phyloP scores from a whole-genome alignment of 2,329 filamentous ascomycete species.

The Pseudogymnoascus sp. region DNA sequence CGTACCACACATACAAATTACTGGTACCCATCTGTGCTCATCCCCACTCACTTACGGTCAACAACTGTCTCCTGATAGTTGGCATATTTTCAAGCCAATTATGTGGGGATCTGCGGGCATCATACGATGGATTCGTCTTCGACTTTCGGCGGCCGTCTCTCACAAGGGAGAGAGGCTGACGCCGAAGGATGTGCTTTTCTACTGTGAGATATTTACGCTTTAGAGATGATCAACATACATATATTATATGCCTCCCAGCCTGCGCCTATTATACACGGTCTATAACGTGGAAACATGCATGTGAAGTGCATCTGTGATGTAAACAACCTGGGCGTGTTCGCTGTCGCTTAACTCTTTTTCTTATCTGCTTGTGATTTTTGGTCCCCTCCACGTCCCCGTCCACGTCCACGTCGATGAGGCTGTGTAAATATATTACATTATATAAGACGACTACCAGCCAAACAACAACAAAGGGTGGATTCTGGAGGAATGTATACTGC shows the following conservation, averaged over 20 bases:
- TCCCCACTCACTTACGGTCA: not conserved
- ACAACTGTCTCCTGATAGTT: not conserved
- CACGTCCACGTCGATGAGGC: not conserved
- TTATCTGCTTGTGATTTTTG: not conserved
- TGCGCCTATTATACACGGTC: not conserved
- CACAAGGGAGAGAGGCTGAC: not conserved
- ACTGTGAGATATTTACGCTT: not conserved
- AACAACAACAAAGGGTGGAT: not conserved
- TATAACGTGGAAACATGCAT: not conserved
- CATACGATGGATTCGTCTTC: not conserved
- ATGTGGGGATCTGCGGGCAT: not conserved
- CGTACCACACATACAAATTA: not conserved
- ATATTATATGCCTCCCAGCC: not conserved
- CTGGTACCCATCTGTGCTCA: not conserved
- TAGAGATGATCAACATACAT: not conserved
- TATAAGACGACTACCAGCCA: not conserved
- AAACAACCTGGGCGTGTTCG: not conserved
- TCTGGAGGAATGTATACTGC: not conserved
- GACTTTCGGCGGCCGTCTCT: not conserved
- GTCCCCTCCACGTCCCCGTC: too few relatives aligned
- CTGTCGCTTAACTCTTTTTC: not conserved
- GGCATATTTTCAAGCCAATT: conserved; percentile 1
- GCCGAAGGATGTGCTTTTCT: not conserved
- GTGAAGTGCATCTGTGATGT: not conserved
- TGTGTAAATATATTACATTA: not conserved